A percentile compares a stretch with the other conserved stretches of the same genome.
phyloP scores from a whole-genome alignment of 2,329 filamentous ascomycete species.

The Hymenoscyphus fraxineus region DNA sequence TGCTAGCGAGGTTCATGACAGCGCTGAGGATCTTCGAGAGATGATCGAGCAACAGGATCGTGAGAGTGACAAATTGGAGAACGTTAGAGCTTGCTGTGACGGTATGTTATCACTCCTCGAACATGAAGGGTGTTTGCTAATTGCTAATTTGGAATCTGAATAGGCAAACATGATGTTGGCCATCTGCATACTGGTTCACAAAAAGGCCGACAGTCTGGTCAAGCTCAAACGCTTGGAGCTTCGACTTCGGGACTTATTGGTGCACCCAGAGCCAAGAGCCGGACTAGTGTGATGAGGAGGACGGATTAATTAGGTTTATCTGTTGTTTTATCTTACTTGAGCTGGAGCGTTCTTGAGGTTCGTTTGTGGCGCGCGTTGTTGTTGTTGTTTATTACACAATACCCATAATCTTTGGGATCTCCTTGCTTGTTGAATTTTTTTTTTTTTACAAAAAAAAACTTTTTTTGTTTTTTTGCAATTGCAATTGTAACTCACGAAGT shows the following conservation, averaged over 20 bases:
- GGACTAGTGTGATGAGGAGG: constrained; percentile 11
- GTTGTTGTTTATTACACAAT: not conserved
- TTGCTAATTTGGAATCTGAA: constrained; percentile 23
- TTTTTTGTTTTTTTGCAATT: too few relatives aligned
- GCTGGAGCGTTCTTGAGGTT: not conserved
- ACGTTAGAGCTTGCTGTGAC: constrained; percentile 95
- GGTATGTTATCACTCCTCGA: constrained; percentile 55
- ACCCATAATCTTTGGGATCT: constrained; percentile 6
- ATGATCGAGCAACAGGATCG: constrained; percentile 76
- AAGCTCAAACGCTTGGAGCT: constrained; percentile 15
- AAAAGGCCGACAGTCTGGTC: constrained; percentile 39
- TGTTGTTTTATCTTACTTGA: not conserved
- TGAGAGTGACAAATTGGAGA: constrained; percentile 79
- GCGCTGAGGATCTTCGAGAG: constrained; percentile 75
- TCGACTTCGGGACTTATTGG: constrained; percentile 18
- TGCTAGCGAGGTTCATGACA: constrained; percentile 62
- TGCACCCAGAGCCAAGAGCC: constrained; percentile 11
- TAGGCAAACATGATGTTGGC: constrained; percentile 72
- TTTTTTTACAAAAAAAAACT: not conserved
- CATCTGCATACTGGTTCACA: constrained; percentile 49
- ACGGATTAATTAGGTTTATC: constrained; percentile 7
- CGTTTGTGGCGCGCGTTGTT: not conserved
- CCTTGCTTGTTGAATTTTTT: not conserved
- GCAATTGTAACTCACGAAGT: not conserved
- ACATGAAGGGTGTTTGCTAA: not conserved